Evolutionary conservation across 768 basidiomycete genomes (phyloP), one percentile per base, ranked within the genome.

Genomic region (Harrya chromipes): DNA sequence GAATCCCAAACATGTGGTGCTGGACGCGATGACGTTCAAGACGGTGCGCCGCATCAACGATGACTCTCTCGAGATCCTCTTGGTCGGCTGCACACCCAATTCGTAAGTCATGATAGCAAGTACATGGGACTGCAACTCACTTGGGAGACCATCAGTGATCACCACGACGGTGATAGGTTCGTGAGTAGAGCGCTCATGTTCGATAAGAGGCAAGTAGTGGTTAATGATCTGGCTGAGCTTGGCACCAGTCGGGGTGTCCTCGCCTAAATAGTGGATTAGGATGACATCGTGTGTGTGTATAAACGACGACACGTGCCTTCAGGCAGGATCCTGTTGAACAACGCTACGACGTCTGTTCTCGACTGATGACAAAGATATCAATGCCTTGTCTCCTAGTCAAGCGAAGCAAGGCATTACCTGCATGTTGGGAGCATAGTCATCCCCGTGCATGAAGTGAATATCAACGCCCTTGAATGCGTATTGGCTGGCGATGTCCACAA

Each of bases 1-100:
- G 73, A 24, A 79, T 64, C 10, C 76, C 73, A 6, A 79, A 65
- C 61, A 72, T 72, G n/a, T 67, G 62, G 2, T 67, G 57, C 21
- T 62, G 72, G 44, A 66, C 63, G 4, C 58, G 58, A 1, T 60
- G 65, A 33, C 60, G 61, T 42, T 77, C 75, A 17, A 76, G 69
- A 24, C 73, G 62, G 24, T 66, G 66, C 3, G 75, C 75, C 16
- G 67, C 60, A 6, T 65, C 60, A 14, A 75, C 66, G 10, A 76
- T 64, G 2, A 67, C 65, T 7, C 49, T 53, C 41, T 62, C 57
- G 8, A 68, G 55, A 1, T 64, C 59, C 9, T 38, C 47, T 20
- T 58, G 64, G 55, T 65, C 70, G 48, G 53, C 71, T 69, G 36
- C n/a, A 27, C 33, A 9, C 16, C 8, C 11, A n/a, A 41, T 12